phyloP scores from a whole-genome alignment of 805 yeast genomes.

The Myxozyma neglecta region DNA sequence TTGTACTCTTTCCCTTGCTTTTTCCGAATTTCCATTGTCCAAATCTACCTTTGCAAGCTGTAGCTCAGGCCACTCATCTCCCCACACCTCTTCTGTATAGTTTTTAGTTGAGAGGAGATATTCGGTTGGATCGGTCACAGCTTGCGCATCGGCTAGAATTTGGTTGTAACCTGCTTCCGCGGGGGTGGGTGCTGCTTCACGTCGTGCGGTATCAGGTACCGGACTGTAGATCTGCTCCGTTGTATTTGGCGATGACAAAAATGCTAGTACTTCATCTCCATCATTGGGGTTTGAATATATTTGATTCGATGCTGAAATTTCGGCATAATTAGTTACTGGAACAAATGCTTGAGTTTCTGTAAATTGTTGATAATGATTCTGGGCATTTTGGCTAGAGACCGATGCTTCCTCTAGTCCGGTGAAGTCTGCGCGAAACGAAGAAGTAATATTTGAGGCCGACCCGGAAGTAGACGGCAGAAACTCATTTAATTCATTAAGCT shows the following conservation, averaged over 20 bases:
- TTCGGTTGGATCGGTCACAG: constrained; percentile 27
- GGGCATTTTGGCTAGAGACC: not conserved
- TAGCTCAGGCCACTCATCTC: constrained; percentile 21
- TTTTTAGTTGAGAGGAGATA: constrained; percentile 20
- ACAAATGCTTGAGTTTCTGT: not conserved
- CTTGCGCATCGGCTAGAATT: constrained; percentile 12
- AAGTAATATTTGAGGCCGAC: not conserved
- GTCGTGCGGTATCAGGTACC: constrained; percentile 6
- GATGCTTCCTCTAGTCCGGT: not conserved
- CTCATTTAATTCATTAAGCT: not conserved
- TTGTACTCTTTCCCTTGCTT: constrained; percentile 13
- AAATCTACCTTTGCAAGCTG: constrained; percentile 16
- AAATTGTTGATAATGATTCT: not conserved
- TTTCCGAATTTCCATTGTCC: constrained; percentile 12
- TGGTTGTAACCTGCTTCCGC: constrained; percentile 8
- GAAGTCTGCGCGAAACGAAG: not conserved
- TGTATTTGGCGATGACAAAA: constrained; percentile 14
- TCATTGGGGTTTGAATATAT: constrained; percentile 5
- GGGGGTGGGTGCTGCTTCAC: constrained; percentile 13
- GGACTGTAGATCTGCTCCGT: constrained; percentile 16
- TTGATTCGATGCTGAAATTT: not conserved
- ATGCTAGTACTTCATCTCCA: constrained; percentile 25
- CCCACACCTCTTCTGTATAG: constrained; percentile 33
- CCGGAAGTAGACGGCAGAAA: not conserved
- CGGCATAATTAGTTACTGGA: not conserved